phyloP scores from a whole-genome alignment of 176 grass and related monocot genomes.

The Cenchrus americanus region DNA sequence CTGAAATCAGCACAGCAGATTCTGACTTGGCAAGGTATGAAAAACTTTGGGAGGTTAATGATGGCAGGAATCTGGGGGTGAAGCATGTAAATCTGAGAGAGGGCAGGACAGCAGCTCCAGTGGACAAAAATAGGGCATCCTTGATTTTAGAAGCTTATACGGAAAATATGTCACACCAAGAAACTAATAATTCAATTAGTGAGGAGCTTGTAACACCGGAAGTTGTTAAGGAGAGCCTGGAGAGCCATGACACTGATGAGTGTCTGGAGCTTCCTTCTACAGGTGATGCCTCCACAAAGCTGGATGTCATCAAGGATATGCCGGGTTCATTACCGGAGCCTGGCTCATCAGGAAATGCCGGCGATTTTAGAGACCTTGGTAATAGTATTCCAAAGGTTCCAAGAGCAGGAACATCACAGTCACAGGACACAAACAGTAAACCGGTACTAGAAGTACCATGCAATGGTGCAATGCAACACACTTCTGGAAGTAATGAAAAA shows the following conservation, averaged over 20 bases:
- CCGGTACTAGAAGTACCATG: conserved; percentile 27
- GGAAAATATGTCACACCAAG: conserved; percentile 30
- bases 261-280: conserved; percentile 15
- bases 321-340: conserved; percentile 9
- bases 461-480: conserved; percentile 9
- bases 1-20: conserved; percentile 32
- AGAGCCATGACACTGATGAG: conserved; percentile 12
- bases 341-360: conserved; percentile 32
- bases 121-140: conserved; percentile 21
- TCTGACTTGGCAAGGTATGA: conserved; percentile 52
- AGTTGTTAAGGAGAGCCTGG: conserved; percentile 29
- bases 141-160: conserved; percentile 37
- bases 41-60: conserved; percentile 56
- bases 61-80: conserved; percentile 34
- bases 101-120: background rate
- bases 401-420: conserved; percentile 34
- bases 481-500: conserved; percentile 38
- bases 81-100: conserved; percentile 41
- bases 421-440: conserved; percentile 37
- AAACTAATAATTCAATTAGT: conserved; percentile 32
- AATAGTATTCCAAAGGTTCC: conserved; percentile 24
- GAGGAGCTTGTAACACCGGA: conserved; percentile 20
- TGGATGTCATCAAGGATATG: conserved; percentile 45
- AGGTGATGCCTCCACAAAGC: background rate
- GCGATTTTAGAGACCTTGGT: conserved; percentile 30